These are phyloP conservation scores for Saturnispora gosingensis DNA, from an alignment of 805 yeast species.

Conservation along the genomic window DNA sequence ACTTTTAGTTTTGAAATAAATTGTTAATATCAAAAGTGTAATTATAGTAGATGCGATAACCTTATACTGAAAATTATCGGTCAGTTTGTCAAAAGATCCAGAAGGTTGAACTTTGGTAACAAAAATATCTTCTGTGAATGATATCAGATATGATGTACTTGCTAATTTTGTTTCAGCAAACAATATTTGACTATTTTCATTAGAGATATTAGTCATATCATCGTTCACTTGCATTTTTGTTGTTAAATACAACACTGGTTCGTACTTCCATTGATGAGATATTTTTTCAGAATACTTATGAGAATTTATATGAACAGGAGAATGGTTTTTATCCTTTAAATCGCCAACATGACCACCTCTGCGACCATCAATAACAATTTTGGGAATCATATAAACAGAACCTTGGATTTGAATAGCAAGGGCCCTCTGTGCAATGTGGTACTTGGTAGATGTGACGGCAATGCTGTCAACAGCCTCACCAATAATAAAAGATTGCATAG, in stretches of 20 bases:
- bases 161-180: constrained; percentile 63
- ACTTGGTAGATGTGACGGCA: constrained; percentile 46
- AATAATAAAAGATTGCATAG: constrained; percentile 47
- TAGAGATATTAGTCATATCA: constrained; percentile 31
- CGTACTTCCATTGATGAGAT: constrained; percentile 58
- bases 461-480: constrained; percentile 40
- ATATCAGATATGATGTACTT: constrained; percentile 68
- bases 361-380: constrained; percentile 56
- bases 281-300: constrained; percentile 32
- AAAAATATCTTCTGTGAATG: constrained; percentile 61
- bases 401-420: constrained; percentile 55
- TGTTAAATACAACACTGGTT: constrained; percentile 46
- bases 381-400: constrained; percentile 62
- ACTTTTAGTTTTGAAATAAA: constrained; percentile 28
- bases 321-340: constrained; percentile 37
- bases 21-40: constrained; percentile 37
- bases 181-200: constrained; percentile 24
- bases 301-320: constrained; percentile 11
- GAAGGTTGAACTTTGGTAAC: constrained; percentile 77
- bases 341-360: constrained; percentile 30
- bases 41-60: constrained; percentile 54
- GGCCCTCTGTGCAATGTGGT: constrained; percentile 61
- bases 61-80: constrained; percentile 54
- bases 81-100: constrained; percentile 68
- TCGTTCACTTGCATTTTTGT: constrained; percentile 45